Evolutionary conservation across 2,329 filamentous ascomycete genomes (phyloP), one percentile per base, ranked within the genome.

Genomic region (Sodiomyces alkalinus): DNA sequence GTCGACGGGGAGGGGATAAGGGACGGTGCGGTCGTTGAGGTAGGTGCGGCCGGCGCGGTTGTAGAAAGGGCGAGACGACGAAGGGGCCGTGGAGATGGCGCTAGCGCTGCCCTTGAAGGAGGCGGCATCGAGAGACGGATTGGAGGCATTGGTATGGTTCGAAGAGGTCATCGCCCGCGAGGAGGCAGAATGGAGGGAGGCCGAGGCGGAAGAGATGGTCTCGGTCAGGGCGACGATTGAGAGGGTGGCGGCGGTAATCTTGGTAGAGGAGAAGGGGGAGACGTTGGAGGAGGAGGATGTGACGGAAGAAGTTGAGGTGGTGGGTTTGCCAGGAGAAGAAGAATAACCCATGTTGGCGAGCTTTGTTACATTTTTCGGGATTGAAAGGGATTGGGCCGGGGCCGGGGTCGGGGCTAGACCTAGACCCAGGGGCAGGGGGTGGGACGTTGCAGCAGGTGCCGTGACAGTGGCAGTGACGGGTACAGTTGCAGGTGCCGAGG

Each of bases 1-100:
- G 54, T 94, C 87, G 55, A 80, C 78, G 21, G 87, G 87, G 3
- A 94, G 62, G n/a, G 83, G 83, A 43, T 96, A 94, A 6, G 71
- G 57, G 17, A 80, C 56, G 3, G 68, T 62, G 7, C 66, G 59
- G 44, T 92, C 81, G 46, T 79, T 73, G 38, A 92, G 68, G 53
- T 87, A 94, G 26, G 78, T 78, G 33, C 85, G 78, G 29, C 82
- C 82, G 56, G 90, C 77, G 43, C 78, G 74, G 38, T 75, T 57
- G 39, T 79, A 57, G 43, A 86, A 79, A 6, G 75, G 73, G 30
- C 41, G 48, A 31, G 40, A 44, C 23, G 47, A 43, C 34, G 28
- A 23, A 12, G 31, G 11, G 27, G 27, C 35, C 18, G 35, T 36
- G 7, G 29, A 33, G 29, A 16, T 26, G 28, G n/a, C 17, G 26